phyloP scores from a whole-genome alignment of 1,284 basidiomycete species.

The Tetrapyrgos nigripes region DNA sequence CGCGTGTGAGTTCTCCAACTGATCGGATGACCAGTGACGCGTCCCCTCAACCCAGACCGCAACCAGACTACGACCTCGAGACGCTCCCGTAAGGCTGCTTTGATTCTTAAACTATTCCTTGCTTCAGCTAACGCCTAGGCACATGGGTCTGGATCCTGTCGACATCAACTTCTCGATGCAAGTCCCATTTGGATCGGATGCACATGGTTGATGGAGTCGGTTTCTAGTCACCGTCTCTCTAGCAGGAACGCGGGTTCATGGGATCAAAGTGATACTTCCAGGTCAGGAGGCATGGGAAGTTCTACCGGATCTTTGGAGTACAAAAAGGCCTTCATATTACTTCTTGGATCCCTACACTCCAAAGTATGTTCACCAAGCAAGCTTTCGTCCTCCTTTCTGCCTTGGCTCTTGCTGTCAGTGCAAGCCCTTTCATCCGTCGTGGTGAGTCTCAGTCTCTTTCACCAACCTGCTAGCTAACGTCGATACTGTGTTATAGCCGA shows the following conservation, averaged over 20 bases:
- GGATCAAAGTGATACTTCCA: not conserved
- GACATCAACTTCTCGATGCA: not conserved
- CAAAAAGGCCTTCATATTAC: not conserved
- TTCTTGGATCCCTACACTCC: not conserved
- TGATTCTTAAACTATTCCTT: too few species aligned
- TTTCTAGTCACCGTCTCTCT: not conserved
- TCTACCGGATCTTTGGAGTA: not conserved
- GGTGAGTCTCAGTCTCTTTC: not conserved
- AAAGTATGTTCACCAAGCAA: not conserved
- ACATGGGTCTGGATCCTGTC: too few species aligned
- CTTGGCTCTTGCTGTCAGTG: not conserved
- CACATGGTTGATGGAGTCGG: not conserved
- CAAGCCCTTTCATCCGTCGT: not conserved
- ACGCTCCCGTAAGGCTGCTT: too few species aligned
- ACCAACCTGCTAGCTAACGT: not conserved
- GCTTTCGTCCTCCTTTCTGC: not conserved
- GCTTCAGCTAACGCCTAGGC: too few species aligned
- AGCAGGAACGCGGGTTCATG: not conserved
- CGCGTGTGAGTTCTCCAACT: too few species aligned
- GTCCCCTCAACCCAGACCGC: too few species aligned
- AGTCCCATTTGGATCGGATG: slow-evolving; percentile 18
- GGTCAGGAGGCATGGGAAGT: too few species aligned
- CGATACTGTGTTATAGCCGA: not conserved
- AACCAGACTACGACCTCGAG: too few species aligned
- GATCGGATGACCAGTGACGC: too few species aligned